These are phyloP conservation scores for Gautieria morchelliformis DNA, from an alignment of 768 basidiomycete species.

Conservation along the genomic window DNA sequence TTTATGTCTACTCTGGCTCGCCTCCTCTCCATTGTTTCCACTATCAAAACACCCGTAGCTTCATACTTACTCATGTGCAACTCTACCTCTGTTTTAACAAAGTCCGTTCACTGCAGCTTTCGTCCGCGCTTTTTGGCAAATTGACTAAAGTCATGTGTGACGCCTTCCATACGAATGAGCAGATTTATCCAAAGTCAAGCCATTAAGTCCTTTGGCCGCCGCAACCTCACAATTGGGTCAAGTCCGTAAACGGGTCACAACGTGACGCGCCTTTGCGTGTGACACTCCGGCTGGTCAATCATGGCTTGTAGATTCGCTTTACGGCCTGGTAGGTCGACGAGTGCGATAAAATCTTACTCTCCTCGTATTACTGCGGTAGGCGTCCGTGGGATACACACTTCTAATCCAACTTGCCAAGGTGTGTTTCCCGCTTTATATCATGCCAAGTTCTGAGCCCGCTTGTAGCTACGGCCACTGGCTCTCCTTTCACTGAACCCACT, in stretches of 20 bases:
- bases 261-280: no score
- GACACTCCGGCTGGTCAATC: background rate
- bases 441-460: background rate
- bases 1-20: background rate
- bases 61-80: background rate
- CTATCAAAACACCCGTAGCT: background rate
- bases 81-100: slow-evolving; percentile 5
- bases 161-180: no score
- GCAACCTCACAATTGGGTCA: no score
- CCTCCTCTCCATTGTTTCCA: slow-evolving; percentile 2
- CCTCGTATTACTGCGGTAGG: background rate
- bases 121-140: no score
- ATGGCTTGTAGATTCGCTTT: slow-evolving; percentile 2
- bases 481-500: slow-evolving; percentile 84
- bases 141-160: no score
- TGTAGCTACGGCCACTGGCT: slow-evolving; percentile 13
- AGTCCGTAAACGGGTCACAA: no score
- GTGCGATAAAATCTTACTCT: background rate
- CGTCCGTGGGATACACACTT: background rate
- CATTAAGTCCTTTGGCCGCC: no score
- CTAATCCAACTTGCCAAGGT: background rate
- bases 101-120: no score
- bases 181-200: no score
- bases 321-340: background rate
- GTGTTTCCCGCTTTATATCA: background rate